Percentiles rank a stretch among this genome's conserved stretches.
phyloP scores from a whole-genome alignment of 495 filamentous ascomycete genomes.

The Aspergillus kassunensis region DNA sequence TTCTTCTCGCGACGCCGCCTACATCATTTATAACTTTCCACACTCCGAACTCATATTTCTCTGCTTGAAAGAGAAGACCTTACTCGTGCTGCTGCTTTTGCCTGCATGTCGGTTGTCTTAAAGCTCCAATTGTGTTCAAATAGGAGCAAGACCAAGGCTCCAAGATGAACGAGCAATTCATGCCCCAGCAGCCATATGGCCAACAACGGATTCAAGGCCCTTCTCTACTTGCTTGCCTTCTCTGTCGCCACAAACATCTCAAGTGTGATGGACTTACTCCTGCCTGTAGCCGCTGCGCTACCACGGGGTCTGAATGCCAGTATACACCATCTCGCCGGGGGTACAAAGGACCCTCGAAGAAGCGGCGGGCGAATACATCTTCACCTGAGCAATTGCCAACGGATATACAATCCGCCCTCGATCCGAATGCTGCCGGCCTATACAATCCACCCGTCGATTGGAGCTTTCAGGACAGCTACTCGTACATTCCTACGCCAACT shows the following conservation, averaged over 20 bases:
- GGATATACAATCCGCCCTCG: slow-evolving; percentile 21
- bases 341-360: slow-evolving; percentile 46
- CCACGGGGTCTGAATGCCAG: slow-evolving; percentile 33
- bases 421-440: slow-evolving; percentile 13
- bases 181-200: slow-evolving; percentile 5
- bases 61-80: neutral
- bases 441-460: slow-evolving; percentile 31
- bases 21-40: neutral
- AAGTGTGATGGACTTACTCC: slow-evolving; percentile 45
- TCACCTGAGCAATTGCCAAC: slow-evolving; percentile 28
- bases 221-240: slow-evolving; percentile 51
- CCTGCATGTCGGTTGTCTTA: neutral
- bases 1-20: neutral
- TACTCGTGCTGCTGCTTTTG: neutral
- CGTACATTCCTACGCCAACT: slow-evolving; percentile 26
- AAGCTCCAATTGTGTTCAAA: neutral
- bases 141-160: neutral
- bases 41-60: neutral
- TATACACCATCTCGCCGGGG: slow-evolving; percentile 47
- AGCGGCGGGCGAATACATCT: slow-evolving; percentile 38
- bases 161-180: slow-evolving; percentile 21
- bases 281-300: slow-evolving; percentile 38
- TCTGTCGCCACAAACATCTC: slow-evolving; percentile 59
- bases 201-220: slow-evolving; percentile 28
- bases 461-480: slow-evolving; percentile 21